phyloP scores from a whole-genome alignment of 805 yeast genomes.

The Metschnikowia vanudenii region DNA sequence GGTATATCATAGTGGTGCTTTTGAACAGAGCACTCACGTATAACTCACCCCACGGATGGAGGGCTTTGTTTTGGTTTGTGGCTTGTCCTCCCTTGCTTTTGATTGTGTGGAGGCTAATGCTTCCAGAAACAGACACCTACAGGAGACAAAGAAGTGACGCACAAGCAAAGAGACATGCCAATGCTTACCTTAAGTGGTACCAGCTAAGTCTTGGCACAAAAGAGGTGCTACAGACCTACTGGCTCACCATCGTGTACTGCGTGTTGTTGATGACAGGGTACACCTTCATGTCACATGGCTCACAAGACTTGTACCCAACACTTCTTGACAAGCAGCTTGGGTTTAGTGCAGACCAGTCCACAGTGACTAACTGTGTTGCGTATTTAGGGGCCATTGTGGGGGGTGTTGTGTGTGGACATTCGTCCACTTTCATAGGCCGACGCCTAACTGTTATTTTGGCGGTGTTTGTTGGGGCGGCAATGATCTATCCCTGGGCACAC shows the following conservation, averaged over 20 bases:
- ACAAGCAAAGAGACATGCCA: constrained; percentile 5
- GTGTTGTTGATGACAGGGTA: constrained; percentile 47
- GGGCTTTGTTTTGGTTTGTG: constrained; percentile 66
- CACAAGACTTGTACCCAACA: constrained; percentile 44
- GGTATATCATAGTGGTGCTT: constrained; percentile 62
- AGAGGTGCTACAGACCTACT: constrained; percentile 45
- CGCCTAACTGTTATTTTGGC: constrained; percentile 34
- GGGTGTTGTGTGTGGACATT: constrained; percentile 45
- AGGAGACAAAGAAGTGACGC: constrained; percentile 21
- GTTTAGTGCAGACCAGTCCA: constrained; percentile 31
- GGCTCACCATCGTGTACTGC: constrained; percentile 59
- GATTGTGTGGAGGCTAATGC: constrained; percentile 52
- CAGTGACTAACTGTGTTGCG: constrained; percentile 40
- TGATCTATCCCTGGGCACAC: constrained; percentile 36
- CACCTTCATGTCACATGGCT: constrained; percentile 44
- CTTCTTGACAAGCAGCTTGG: constrained; percentile 35
- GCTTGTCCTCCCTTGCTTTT: constrained; percentile 66
- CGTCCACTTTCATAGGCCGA: constrained; percentile 39
- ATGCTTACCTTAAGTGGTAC: constrained; percentile 15
- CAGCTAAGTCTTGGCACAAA: constrained; percentile 12
- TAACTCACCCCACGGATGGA: constrained; percentile 56
- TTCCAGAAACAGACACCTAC: constrained; percentile 62
- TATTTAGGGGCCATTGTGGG: constrained; percentile 43
- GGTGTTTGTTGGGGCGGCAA: constrained; percentile 36
- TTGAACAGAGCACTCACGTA: constrained; percentile 57